Percentiles rank a stretch among this genome's conserved stretches.
Evolutionary conservation across 1,284 basidiomycete species (phyloP).

Genomic region (Heterobasidion irregulare): DNA sequence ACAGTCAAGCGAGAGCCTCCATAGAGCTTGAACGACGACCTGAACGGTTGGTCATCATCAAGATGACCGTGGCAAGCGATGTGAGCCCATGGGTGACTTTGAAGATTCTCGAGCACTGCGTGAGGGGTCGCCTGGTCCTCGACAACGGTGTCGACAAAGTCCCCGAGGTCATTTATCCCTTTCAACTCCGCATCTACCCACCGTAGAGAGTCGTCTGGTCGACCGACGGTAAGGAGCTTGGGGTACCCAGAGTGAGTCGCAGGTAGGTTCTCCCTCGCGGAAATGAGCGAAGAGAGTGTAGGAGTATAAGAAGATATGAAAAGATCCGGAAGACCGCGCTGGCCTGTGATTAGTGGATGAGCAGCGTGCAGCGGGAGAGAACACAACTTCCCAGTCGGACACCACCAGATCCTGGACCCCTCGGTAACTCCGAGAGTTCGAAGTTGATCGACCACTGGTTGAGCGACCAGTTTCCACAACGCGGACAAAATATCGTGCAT

Average conservation of each 20-base stretch:
- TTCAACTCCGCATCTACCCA: slow-evolving; percentile 4
- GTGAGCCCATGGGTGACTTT: slow-evolving; percentile 2
- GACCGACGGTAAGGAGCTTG: slow-evolving; percentile 12
- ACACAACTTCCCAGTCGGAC: slow-evolving; percentile 26
- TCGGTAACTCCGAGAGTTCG: slow-evolving; percentile 4
- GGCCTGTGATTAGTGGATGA: slow-evolving; percentile 13
- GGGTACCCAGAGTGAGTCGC: slow-evolving; percentile 6
- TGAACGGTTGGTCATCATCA: slow-evolving; percentile 4
- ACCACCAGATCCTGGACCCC: slow-evolving; percentile 35
- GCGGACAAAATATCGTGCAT: slow-evolving; percentile 15
- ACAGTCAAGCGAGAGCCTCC: slow-evolving; percentile 1
- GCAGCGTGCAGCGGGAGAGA: slow-evolving; percentile 33
- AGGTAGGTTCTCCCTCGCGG: slow-evolving; percentile 3
- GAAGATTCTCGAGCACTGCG: slow-evolving; percentile 3
- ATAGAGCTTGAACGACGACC: slow-evolving; percentile 6
- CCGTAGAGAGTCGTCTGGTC: slow-evolving; percentile 20
- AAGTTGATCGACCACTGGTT: slow-evolving; percentile 20
- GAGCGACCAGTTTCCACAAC: slow-evolving; percentile 25
- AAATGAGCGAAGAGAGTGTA: slow-evolving; percentile 24
- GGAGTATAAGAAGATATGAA: slow-evolving; percentile 31
- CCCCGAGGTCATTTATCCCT: background rate
- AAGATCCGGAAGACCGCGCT: slow-evolving; percentile 16
- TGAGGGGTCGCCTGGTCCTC: background rate
- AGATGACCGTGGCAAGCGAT: slow-evolving; percentile 8
- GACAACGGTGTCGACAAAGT: background rate